Conservation (phyloP, 2,329 filamentous ascomycete genomes). For the Fusarium incarnatum region DNA sequence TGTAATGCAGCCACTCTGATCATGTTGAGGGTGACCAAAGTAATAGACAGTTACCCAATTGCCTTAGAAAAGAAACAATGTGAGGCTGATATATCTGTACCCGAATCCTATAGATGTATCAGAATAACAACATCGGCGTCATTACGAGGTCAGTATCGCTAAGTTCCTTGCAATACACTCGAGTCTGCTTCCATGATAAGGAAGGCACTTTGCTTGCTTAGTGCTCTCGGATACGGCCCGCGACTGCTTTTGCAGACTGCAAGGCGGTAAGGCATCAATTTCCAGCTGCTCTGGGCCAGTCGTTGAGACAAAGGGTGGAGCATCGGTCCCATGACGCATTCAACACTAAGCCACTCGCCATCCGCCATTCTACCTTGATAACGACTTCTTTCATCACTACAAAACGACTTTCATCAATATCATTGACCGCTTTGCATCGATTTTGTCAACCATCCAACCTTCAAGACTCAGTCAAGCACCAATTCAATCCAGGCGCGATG, state of each 20-base stretch:
- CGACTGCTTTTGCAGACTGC: conserved; percentile 14
- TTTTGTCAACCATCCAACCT: neutral
- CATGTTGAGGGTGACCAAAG: neutral
- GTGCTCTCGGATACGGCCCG: conserved; percentile 31
- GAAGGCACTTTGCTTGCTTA: conserved; percentile 23
- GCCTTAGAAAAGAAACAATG: neutral
- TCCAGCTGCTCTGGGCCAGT: conserved; percentile 25
- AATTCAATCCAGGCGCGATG: conserved; percentile 44
- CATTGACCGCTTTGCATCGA: conserved; percentile 12
- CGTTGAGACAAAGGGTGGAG: conserved; percentile 43
- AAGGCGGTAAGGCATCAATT: conserved; percentile 46
- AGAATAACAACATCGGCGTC: neutral
- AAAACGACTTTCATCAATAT: conserved; percentile 20
- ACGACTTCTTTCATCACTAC: conserved; percentile 38
- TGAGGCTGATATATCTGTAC: neutral
- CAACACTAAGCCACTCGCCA: conserved; percentile 47
- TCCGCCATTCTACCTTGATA: conserved; percentile 43
- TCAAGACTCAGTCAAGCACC: neutral
- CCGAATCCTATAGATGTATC: neutral
- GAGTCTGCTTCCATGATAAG: conserved; percentile 16
- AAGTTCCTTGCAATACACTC: conserved; percentile 7
- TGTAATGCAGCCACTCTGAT: conserved; percentile 2
- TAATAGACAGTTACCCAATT: neutral
- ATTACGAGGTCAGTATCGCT: conserved; percentile 4
- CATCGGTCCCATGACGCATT: conserved; percentile 54